Percentiles rank a stretch among this genome's conserved stretches.
phyloP scores from a whole-genome alignment of 331 rosid genomes.

The Quercus phellos region DNA sequence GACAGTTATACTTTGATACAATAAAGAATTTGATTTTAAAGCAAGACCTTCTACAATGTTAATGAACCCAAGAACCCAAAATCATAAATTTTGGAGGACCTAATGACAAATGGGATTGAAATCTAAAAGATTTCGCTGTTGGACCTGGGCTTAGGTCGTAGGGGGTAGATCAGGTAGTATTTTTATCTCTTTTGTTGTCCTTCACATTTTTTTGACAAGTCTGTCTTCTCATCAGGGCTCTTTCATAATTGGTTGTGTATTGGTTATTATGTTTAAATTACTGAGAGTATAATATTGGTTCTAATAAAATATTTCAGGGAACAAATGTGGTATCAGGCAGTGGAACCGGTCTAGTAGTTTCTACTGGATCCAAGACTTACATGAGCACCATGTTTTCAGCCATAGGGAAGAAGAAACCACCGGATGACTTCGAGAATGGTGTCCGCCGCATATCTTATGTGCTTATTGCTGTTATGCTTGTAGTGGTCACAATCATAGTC shows the following conservation, averaged over 20 bases:
- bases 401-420: slow-evolving; percentile 63
- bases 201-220: not conserved
- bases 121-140: not conserved
- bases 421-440: slow-evolving; percentile 69
- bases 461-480: slow-evolving; percentile 60
- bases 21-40: not conserved
- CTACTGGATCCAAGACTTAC: slow-evolving; percentile 83
- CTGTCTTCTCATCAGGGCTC: not conserved
- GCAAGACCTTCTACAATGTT: not conserved
- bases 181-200: not conserved
- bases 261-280: not conserved
- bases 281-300: not conserved
- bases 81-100: not conserved
- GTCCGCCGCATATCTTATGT: slow-evolving; percentile 57
- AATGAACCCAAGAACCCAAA: not conserved
- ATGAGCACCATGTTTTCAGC: slow-evolving; percentile 80
- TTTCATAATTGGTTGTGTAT: not conserved
- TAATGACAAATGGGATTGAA: not conserved
- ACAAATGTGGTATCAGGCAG: slow-evolving; percentile 77
- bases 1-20: not conserved
- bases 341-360: slow-evolving; percentile 69
- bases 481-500: slow-evolving; percentile 52
- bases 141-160: not conserved
- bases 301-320: slow-evolving; percentile 45
- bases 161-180: not conserved